Evolutionary conservation across 1,284 basidiomycete species (phyloP), one percentile per base, ranked within the genome.

Genomic region (Cystobasidium sp.): DNA sequence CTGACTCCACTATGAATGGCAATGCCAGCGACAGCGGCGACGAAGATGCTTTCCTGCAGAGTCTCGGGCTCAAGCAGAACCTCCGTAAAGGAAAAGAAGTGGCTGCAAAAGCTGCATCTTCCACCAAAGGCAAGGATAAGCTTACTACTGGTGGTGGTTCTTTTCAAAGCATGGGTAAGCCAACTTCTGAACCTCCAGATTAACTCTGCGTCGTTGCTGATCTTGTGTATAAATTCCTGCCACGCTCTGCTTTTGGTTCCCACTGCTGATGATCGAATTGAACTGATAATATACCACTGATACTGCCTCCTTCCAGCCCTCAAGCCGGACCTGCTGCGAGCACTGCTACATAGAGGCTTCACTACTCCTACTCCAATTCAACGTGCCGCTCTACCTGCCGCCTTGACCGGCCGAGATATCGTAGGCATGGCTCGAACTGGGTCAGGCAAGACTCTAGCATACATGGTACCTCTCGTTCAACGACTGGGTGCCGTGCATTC

Each of bases 371-470:
- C 97, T 0, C 97, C 97, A 0, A 99, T 99, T 65, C 97, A 99
- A 83, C 88, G 96, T 9, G 87, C 92, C 18, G 87, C 94, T 3
- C 92, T 99, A 67, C 97, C 97, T 0, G 85, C 90, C 41, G 88
- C 98, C 55, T 87, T 99, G 44, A 83, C 90, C 5, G 88, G 95
- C 1, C 86, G 93, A 65, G 97, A 99, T 84, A 89, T 99, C 9
- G 92, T 99, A 20, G 97, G 94, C 68, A 99, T 99, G 97, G 96
- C 97, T 24, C 87, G 97, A 20, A 99, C 97, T 0, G 97, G 97
- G 72, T 97, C 95, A 0, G 97, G 97, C 76, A 99, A 99, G 84
- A 97, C 96, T 14, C 87, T 99, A 39, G 96, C 96, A 47, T 99
- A 97, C 83, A 88, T 99, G 85, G 86, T 99, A 22, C 97, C 97